These are phyloP conservation scores for Coniochaeta sp. DNA, from an alignment of 2,329 filamentous ascomycete genomes.

Conservation along the genomic window DNA sequence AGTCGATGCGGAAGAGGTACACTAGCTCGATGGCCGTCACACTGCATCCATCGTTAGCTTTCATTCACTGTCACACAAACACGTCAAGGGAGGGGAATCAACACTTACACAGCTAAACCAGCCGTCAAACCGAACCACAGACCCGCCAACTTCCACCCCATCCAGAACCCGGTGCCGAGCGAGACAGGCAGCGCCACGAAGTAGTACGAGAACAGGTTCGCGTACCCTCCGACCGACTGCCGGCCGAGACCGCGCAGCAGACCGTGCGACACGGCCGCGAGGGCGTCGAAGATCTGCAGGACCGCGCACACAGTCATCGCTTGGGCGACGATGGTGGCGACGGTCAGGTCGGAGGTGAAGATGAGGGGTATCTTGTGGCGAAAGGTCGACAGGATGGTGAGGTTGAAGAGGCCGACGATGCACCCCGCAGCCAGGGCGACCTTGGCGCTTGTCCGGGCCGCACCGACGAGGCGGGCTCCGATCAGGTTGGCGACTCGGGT, in stretches of 20 bases:
- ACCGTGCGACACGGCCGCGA: conserved; percentile 74
- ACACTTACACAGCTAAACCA: conserved; percentile 54
- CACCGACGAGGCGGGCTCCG: conserved; percentile 72
- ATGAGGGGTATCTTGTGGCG: conserved; percentile 69
- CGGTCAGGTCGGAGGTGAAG: conserved; percentile 67
- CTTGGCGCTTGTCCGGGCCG: conserved; percentile 72
- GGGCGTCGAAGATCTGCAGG: conserved; percentile 83
- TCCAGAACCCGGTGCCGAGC: conserved; percentile 68
- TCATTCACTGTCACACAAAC: background rate
- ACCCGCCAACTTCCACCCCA: conserved; percentile 70
- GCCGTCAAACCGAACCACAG: conserved; percentile 75
- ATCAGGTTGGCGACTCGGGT: conserved; percentile 90
- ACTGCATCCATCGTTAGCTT: background rate
- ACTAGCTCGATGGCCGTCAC: conserved; percentile 7
- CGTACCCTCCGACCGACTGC: conserved; percentile 84
- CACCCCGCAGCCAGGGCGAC: conserved; percentile 63
- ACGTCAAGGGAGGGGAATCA: background rate
- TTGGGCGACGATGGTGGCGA: conserved; percentile 58
- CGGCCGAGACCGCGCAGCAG: conserved; percentile 79
- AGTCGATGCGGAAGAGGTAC: conserved; percentile 11
- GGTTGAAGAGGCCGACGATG: conserved; percentile 72
- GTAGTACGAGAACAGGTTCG: conserved; percentile 84
- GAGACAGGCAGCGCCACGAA: conserved; percentile 76
- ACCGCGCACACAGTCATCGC: conserved; percentile 76
- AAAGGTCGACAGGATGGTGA: conserved; percentile 59